A percentile compares a stretch with the other conserved stretches of the same genome.
phyloP scores from a whole-genome alignment of 2,329 filamentous ascomycete species.

The Calonectria honghensis region DNA sequence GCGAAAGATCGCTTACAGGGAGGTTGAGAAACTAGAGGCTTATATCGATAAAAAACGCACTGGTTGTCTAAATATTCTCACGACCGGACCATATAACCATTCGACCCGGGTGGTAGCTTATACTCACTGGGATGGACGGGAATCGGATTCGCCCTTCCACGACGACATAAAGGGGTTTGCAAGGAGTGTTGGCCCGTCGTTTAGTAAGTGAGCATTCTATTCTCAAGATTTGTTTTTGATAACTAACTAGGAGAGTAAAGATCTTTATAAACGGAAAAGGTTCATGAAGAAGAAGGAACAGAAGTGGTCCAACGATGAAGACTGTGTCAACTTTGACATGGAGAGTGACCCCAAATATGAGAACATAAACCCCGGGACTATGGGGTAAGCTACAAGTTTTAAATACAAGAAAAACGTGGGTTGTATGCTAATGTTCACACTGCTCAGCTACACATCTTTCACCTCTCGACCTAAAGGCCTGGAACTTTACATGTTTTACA shows the following conservation, averaged over 20 bases:
- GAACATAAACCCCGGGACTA: conserved; percentile 8
- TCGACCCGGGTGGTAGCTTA: neutral
- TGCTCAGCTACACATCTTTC: neutral
- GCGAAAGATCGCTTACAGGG: neutral
- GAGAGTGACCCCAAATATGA: conserved; percentile 4
- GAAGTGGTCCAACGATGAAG: neutral
- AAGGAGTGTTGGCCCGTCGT: neutral
- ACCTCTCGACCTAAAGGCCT: too few relatives aligned
- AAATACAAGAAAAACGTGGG: neutral
- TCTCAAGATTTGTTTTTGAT: neutral
- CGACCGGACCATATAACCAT: neutral
- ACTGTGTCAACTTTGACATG: neutral
- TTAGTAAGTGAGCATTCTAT: neutral
- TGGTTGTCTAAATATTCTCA: neutral
- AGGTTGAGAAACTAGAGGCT: neutral
- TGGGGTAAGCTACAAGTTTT: neutral
- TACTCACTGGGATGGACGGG: neutral
- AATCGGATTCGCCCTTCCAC: neutral
- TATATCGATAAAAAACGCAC: neutral
- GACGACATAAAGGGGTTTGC: neutral
- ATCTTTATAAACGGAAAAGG: neutral
- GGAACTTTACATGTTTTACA: neutral
- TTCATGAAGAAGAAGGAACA: neutral
- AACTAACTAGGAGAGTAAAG: neutral
- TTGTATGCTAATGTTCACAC: neutral